Evolutionary conservation across 805 yeast species (phyloP), one percentile per base, ranked within the genome.

Genomic region (Myxozyma neglecta): DNA sequence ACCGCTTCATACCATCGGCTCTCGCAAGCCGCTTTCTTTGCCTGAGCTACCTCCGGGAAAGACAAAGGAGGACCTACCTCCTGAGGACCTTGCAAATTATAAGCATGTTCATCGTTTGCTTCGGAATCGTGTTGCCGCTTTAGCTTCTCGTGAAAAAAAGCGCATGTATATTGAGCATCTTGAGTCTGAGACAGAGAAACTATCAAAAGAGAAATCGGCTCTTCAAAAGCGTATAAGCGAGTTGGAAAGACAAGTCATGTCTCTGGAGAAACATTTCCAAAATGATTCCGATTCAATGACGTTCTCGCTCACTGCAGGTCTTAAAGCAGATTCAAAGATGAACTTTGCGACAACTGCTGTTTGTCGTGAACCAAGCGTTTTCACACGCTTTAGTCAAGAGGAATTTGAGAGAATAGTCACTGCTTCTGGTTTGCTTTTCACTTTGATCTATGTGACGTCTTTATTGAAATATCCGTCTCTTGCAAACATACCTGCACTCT

Each of bases 31-130:
- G 16, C 55, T 64, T 10, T 54, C 29, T 9, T 37, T 64, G 47
- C 67, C 67, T 29, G 67, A 64, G 11, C 53, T 64, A 18, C 67
- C 67, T 8, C 64, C 65, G 11, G 67, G 67, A 3, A 61, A 64
- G 55, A 64, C 67, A 14, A 64, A 64, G 48, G 67, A 64, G 14
- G 66, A 64, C 34, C 44, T 64, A n/a, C 56, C 44, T 2, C 67
- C 67, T 9, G 67, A 63, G 11, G 65, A 61, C 9, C 49, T 64
- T 29, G 67, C 65, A 32, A 48, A 64, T 32, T 64, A 61, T 46
- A 64, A 64, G 53, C 67, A 64, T 36, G 63, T 61, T 16, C 66
- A 57, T 14, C 56, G 67, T 4, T 44, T 64, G 39, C 42, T 64
- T 49, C 57, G 67, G 16, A 64, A 64, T n/a, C 59, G 67, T 8